These are phyloP conservation scores for Acanthochlamys bracteata DNA, from an alignment of 106 monocot species.

Conservation along the genomic window DNA sequence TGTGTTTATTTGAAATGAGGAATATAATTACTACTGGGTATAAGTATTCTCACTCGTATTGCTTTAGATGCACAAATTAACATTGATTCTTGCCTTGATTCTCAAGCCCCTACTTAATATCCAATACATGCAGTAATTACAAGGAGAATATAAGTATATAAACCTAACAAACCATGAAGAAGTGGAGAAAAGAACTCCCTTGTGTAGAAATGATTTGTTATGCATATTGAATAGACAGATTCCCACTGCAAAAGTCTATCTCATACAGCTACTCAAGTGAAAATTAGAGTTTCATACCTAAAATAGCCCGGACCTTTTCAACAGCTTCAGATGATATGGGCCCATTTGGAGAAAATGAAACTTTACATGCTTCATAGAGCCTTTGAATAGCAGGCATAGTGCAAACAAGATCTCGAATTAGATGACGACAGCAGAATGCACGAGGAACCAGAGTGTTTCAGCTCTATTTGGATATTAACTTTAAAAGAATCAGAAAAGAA, in stretches of 20 bases:
- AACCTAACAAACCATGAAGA: too few species aligned
- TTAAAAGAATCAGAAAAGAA: neutral
- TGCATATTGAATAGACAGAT: neutral
- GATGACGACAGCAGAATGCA: neutral
- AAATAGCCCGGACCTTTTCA: constrained; percentile 44
- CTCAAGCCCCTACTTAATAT: too few species aligned
- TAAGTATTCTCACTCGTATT: too few species aligned
- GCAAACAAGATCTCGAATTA: constrained; percentile 4
- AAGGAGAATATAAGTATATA: too few species aligned
- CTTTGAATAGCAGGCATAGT: constrained; percentile 50
- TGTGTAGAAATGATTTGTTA: too few species aligned
- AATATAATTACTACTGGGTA: too few species aligned
- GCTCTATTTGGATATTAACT: neutral
- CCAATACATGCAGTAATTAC: too few species aligned
- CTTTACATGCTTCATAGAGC: constrained; percentile 50
- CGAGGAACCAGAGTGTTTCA: neutral
- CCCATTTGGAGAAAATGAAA: constrained; percentile 50
- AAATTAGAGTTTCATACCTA: constrained; percentile 30
- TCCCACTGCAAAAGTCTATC: neutral
- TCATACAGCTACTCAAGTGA: neutral
- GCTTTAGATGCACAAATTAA: too few species aligned
- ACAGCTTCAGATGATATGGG: constrained; percentile 54
- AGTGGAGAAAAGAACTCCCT: too few species aligned
- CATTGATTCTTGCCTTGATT: too few species aligned
- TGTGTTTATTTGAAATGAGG: too few species aligned